phyloP scores from a whole-genome alignment of 2,329 filamentous ascomycete genomes.

The Alternaria dauci region DNA sequence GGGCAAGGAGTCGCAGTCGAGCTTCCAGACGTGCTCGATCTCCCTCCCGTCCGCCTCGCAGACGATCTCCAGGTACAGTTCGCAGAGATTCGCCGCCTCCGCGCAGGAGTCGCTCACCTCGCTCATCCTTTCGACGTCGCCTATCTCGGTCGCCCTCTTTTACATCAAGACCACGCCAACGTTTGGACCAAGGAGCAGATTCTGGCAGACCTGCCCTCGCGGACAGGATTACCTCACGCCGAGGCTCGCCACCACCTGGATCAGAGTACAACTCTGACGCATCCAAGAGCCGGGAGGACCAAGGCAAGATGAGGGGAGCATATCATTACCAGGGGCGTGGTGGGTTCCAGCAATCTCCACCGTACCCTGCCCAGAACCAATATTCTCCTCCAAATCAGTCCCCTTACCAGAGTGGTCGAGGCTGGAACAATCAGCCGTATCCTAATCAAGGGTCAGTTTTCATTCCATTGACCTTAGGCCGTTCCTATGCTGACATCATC shows the following conservation, averaged over 20 bases:
- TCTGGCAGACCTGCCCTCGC: constrained; percentile 20
- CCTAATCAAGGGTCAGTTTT: constrained; percentile 60
- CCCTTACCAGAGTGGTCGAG: constrained; percentile 65
- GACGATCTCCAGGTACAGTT: constrained; percentile 36
- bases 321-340: constrained; percentile 50
- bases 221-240: constrained; percentile 31
- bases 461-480: not conserved
- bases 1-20: constrained; percentile 40
- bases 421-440: constrained; percentile 59
- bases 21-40: constrained; percentile 39
- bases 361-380: constrained; percentile 65
- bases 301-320: constrained; percentile 47
- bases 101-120: constrained; percentile 37
- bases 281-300: constrained; percentile 35
- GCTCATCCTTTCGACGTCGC: constrained; percentile 32
- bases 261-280: constrained; percentile 45
- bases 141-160: constrained; percentile 43
- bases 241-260: constrained; percentile 38
- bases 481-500: constrained; percentile 35
- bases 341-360: constrained; percentile 66
- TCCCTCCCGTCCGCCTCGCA: constrained; percentile 46
- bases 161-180: constrained; percentile 21
- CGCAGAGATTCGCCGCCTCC: constrained; percentile 38
- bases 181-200: constrained; percentile 30
- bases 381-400: constrained; percentile 70